Conservation (phyloP, 1,139 yeast species). For the Arxiozyma slooffiae region DNA sequence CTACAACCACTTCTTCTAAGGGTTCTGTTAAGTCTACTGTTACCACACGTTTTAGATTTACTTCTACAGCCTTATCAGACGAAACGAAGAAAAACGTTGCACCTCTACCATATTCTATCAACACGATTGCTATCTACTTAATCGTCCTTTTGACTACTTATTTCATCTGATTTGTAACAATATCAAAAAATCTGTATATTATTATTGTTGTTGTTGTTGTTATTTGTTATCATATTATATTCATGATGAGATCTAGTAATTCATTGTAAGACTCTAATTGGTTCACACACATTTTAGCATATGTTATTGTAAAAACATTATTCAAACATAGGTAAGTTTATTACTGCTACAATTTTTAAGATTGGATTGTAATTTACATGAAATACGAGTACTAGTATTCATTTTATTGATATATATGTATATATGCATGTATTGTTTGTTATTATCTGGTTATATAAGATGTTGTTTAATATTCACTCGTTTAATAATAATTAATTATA, state of each 20-base stretch:
- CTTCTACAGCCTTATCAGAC: background rate
- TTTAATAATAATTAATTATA: too few relatives aligned
- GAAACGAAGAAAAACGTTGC: slow-evolving; percentile 1
- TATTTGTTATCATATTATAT: too few relatives aligned
- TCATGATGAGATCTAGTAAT: background rate
- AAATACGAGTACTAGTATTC: background rate
- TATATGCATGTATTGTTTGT: too few relatives aligned
- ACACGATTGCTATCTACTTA: background rate
- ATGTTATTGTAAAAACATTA: too few relatives aligned
- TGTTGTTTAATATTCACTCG: background rate
- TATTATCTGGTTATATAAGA: background rate
- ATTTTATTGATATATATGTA: too few relatives aligned
- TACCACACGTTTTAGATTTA: background rate
- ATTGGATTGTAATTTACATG: too few relatives aligned
- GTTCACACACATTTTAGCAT: background rate
- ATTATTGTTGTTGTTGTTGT: too few relatives aligned
- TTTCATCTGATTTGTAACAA: background rate
- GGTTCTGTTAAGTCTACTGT: background rate
- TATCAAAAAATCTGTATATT: too few relatives aligned
- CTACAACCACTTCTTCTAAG: background rate
- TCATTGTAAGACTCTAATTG: background rate
- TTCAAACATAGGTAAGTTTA: too few relatives aligned
- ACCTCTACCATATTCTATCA: background rate
- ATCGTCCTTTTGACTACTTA: background rate
- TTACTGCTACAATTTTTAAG: too few relatives aligned